Percentiles rank a stretch among this genome's conserved stretches.
Conservation (phyloP, 2,329 filamentous ascomycete genomes). For the Teratosphaeria nubilosa region DNA sequence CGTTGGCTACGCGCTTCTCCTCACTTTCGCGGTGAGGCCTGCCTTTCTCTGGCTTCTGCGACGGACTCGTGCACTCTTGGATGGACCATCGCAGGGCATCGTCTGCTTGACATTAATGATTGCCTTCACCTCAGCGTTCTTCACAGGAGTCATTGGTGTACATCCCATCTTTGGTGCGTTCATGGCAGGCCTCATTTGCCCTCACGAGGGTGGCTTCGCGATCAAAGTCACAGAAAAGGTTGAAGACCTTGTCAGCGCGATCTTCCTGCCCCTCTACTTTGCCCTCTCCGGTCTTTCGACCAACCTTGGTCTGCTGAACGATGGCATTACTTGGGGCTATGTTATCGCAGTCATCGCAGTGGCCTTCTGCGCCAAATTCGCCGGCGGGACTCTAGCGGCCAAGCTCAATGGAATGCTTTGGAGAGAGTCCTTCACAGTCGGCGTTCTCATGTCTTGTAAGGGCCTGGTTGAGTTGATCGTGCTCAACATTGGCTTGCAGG, state of each 20-base stretch:
- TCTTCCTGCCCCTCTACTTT: slow-evolving; percentile 89
- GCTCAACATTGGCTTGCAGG: slow-evolving; percentile 76
- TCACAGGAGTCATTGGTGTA: slow-evolving; percentile 81
- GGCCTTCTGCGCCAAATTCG: slow-evolving; percentile 76
- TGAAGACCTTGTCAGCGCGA: slow-evolving; percentile 73
- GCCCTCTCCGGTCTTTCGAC: slow-evolving; percentile 84
- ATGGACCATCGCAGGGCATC: slow-evolving; percentile 77
- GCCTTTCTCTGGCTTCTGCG: slow-evolving; percentile 64
- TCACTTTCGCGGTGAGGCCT: slow-evolving; percentile 63
- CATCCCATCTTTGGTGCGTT: slow-evolving; percentile 94
- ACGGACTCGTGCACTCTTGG: slow-evolving; percentile 66
- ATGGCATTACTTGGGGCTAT: slow-evolving; percentile 79
- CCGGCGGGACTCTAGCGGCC: slow-evolving; percentile 71
- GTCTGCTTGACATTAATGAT: slow-evolving; percentile 74
- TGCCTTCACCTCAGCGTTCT: slow-evolving; percentile 70
- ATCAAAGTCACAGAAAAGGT: slow-evolving; percentile 91
- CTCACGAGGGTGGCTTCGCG: slow-evolving; percentile 79
- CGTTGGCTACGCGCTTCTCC: slow-evolving; percentile 64
- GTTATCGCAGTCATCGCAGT: slow-evolving; percentile 72
- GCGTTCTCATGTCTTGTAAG: slow-evolving; percentile 91
- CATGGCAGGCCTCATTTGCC: slow-evolving; percentile 77
- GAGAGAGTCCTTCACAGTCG: slow-evolving; percentile 83
- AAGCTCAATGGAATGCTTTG: slow-evolving; percentile 68
- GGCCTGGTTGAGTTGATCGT: slow-evolving; percentile 91
- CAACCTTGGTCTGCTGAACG: slow-evolving; percentile 72